Percentiles rank a stretch among this genome's conserved stretches.
Evolutionary conservation across 2,329 filamentous ascomycete species (phyloP).

Genomic region (Immersiporthe knoxdaviesiana): DNA sequence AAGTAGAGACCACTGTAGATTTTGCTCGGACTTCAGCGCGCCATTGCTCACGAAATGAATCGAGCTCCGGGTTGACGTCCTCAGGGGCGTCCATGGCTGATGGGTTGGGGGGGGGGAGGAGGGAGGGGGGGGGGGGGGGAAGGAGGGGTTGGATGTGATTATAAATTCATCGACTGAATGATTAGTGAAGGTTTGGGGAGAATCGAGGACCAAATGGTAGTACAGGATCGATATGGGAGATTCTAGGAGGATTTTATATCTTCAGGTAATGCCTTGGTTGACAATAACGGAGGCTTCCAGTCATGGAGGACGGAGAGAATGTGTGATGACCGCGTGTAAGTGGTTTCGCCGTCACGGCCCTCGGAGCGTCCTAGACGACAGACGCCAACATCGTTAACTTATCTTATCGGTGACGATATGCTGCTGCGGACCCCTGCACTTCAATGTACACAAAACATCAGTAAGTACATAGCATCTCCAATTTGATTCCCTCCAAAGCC

Average conservation of each 20-base stretch:
- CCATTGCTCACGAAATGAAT: slow-evolving; percentile 86
- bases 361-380: not conserved
- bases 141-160: slow-evolving; percentile 20
- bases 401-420: slow-evolving; percentile 8
- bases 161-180: slow-evolving; percentile 22
- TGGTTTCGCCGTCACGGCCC: not conserved
- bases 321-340: not conserved
- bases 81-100: slow-evolving; percentile 35
- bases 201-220: not conserved
- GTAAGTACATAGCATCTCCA: not conserved
- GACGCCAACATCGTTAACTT: not conserved
- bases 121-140: not conserved
- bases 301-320: not conserved
- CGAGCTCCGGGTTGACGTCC: slow-evolving; percentile 70
- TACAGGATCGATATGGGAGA: not conserved
- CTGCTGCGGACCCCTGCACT: not conserved
- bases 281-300: not conserved
- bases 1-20: slow-evolving; percentile 32
- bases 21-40: slow-evolving; percentile 70
- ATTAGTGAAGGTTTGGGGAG: not conserved
- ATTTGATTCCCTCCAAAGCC: not conserved
- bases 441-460: too few relatives aligned
- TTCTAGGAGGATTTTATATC: not conserved
- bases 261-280: not conserved
- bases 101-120: not conserved